Percentiles rank a stretch among this genome's conserved stretches.
These are phyloP conservation scores for Verticillium dahliae DNA, from an alignment of 2,329 filamentous ascomycete species.

Conservation along the genomic window DNA sequence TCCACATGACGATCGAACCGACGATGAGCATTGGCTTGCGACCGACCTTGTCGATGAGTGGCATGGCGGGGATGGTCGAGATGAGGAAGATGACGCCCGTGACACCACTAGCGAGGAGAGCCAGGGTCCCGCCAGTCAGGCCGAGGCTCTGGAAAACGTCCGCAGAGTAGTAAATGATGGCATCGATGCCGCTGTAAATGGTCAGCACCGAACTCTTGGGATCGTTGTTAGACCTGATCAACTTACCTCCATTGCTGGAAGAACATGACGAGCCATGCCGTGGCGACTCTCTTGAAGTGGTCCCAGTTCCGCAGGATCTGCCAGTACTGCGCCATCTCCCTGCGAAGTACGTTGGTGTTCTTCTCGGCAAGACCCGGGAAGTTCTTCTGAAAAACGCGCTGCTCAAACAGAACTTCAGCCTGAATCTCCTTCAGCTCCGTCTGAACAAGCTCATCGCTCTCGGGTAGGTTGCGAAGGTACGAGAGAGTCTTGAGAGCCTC, in stretches of 20 bases:
- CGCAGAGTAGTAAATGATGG: conserved; percentile 40
- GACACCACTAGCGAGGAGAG: conserved; percentile 49
- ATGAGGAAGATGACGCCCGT: conserved; percentile 50
- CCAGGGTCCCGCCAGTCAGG: conserved; percentile 30
- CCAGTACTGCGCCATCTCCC: conserved; percentile 26
- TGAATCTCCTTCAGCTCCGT: conserved; percentile 27
- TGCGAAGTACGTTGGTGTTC: conserved; percentile 19
- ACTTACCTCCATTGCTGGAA: conserved; percentile 40
- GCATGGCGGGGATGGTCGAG: conserved; percentile 25
- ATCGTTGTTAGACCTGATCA: not conserved
- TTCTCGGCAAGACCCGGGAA: conserved; percentile 27
- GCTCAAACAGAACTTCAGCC: conserved; percentile 27
- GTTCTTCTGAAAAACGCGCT: conserved; percentile 18
- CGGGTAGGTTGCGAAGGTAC: conserved; percentile 21
- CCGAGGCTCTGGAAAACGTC: conserved; percentile 37
- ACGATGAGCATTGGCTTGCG: conserved; percentile 28
- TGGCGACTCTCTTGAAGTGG: conserved; percentile 35
- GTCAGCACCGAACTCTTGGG: too few relatives aligned
- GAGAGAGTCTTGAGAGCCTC: conserved; percentile 22
- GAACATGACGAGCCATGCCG: conserved; percentile 49
- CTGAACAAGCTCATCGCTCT: conserved; percentile 20
- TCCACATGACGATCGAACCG: conserved; percentile 28
- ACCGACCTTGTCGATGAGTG: conserved; percentile 30
- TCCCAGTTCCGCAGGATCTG: conserved; percentile 21
- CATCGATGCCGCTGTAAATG: conserved; percentile 28